A percentile compares a stretch with the other conserved stretches of the same genome.
phyloP scores from a whole-genome alignment of 306 rosid species.

The Senna tora region DNA sequence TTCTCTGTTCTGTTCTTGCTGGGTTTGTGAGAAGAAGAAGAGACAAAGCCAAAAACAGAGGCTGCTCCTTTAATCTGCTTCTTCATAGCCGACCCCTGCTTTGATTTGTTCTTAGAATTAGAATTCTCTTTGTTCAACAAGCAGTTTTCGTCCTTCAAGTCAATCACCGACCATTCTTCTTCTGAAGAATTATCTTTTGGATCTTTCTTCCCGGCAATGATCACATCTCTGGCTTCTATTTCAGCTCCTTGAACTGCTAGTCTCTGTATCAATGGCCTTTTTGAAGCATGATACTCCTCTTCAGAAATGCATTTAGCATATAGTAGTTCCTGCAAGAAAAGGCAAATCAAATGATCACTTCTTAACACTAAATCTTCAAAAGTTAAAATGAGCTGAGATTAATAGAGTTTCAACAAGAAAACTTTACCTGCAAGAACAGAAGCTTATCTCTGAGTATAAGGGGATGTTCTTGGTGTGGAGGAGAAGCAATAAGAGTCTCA shows the following conservation, averaged over 20 bases:
- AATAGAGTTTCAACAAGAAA: not conserved
- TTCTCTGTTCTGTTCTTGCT: conserved; percentile 60
- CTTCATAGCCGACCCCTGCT: conserved; percentile 53
- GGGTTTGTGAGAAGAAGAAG: conserved; percentile 51
- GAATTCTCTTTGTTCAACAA: conserved; percentile 53
- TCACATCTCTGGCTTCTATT: conserved; percentile 73
- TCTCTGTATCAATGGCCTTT: conserved; percentile 85
- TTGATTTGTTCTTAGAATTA: conserved; percentile 56
- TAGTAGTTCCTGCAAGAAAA: conserved; percentile 66
- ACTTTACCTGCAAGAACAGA: conserved; percentile 78
- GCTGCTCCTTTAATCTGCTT: conserved; percentile 86
- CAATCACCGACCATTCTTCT: conserved; percentile 88
- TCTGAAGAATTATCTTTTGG: conserved; percentile 55
- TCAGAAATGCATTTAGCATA: conserved; percentile 80
- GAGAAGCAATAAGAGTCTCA: conserved; percentile 75
- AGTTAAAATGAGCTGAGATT: not conserved
- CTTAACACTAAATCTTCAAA: not conserved
- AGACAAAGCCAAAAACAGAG: conserved; percentile 68
- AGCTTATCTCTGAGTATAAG: conserved; percentile 75
- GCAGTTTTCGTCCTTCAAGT: conserved; percentile 73
- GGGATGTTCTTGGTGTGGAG: conserved; percentile 63
- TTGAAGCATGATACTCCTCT: conserved; percentile 86
- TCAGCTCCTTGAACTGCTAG: conserved; percentile 81
- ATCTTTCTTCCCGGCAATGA: conserved; percentile 46
- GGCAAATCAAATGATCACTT: not conserved